A percentile compares a stretch with the other conserved stretches of the same genome.
These are phyloP conservation scores for Linum lewisii DNA, from an alignment of 345 rosid genomes.

Conservation along the genomic window DNA sequence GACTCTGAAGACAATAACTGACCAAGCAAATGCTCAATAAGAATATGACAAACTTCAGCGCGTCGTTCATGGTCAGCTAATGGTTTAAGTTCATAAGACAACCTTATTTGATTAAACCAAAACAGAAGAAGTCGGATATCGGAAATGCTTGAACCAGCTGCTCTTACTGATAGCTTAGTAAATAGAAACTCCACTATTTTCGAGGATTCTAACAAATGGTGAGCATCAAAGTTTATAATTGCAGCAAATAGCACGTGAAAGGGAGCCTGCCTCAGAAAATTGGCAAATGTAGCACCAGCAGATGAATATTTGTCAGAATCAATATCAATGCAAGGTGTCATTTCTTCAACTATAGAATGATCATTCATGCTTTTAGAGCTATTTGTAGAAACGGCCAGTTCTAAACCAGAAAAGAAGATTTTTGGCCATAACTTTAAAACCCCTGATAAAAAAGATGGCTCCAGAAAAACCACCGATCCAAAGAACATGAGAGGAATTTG, in stretches of 20 bases:
- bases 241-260: conserved; percentile 59
- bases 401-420: conserved; percentile 42
- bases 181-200: conserved; percentile 46
- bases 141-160: conserved; percentile 31
- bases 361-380: conserved; percentile 24
- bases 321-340: conserved; percentile 20
- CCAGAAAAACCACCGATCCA: conserved; percentile 40
- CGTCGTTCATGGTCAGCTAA: conserved; percentile 31
- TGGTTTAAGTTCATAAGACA: conserved; percentile 33
- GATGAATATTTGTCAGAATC: conserved; percentile 23
- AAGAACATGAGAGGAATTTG: conserved; percentile 41
- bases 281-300: conserved; percentile 39
- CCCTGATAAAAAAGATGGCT: conserved; percentile 37
- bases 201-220: conserved; percentile 25
- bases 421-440: conserved; percentile 53
- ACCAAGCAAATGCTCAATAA: conserved; percentile 43
- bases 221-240: conserved; percentile 24
- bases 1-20: conserved; percentile 29
- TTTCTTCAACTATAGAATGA: conserved; percentile 31
- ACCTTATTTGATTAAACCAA: conserved; percentile 55
- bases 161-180: conserved; percentile 40
- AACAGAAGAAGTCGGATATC: conserved; percentile 49
- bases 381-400: conserved; percentile 28
- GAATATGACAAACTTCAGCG: conserved; percentile 51
- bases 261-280: conserved; percentile 50